These are phyloP conservation scores for Stagonosporopsis rhizophila DNA, from an alignment of 2,329 filamentous ascomycete genomes.

Conservation along the genomic window DNA sequence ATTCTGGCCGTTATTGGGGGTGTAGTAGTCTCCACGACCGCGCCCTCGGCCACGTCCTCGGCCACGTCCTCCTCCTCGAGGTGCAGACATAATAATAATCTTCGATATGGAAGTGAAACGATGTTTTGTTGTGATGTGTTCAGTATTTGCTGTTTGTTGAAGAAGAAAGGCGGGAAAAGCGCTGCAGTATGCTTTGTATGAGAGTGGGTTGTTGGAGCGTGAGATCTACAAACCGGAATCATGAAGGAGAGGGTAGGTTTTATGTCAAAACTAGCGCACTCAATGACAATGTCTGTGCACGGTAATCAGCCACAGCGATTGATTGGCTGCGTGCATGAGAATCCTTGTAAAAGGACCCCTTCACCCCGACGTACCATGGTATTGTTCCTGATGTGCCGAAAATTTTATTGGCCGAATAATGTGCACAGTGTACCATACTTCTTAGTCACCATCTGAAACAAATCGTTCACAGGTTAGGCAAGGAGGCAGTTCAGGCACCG, in stretches of 20 bases:
- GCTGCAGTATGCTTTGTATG: neutral
- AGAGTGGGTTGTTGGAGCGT: neutral
- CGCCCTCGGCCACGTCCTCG: slow-evolving; percentile 29
- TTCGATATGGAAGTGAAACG: neutral
- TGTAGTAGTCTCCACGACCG: slow-evolving; percentile 29
- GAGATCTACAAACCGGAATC: neutral
- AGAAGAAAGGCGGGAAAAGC: neutral
- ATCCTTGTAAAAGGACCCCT: neutral
- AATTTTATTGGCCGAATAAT: neutral
- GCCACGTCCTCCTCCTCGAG: slow-evolving; percentile 26
- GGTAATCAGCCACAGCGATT: neutral
- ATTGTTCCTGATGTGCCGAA: neutral
- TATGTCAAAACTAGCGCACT: slow-evolving; percentile 12
- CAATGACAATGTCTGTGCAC: slow-evolving; percentile 8
- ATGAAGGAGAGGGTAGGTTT: slow-evolving; percentile 10
- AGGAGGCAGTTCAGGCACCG: slow-evolving; percentile 4
- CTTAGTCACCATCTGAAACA: neutral
- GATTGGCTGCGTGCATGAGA: neutral
- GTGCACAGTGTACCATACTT: neutral
- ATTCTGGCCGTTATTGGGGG: slow-evolving; percentile 19
- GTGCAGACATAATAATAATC: slow-evolving; percentile 20
- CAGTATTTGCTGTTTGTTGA: no score
- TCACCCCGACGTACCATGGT: neutral
- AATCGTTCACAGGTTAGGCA: neutral
- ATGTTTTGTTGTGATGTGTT: neutral